A percentile compares a stretch with the other conserved stretches of the same genome.
These are phyloP conservation scores for Candida oleophila DNA, from an alignment of 805 yeast genomes.

Conservation along the genomic window DNA sequence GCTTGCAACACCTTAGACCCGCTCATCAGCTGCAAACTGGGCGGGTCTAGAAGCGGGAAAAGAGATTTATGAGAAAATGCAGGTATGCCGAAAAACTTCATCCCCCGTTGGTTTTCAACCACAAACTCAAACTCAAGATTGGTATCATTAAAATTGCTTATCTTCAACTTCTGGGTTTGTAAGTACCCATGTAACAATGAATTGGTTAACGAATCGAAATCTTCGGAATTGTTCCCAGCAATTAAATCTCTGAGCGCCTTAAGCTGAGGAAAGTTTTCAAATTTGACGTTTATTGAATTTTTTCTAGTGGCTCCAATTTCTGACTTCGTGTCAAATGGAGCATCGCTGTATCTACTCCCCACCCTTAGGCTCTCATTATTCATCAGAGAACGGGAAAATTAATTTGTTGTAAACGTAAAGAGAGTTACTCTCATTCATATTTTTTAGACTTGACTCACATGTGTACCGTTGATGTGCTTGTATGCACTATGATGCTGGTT, in stretches of 20 bases:
- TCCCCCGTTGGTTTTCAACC: slow-evolving; percentile 56
- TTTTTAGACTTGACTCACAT: too few species aligned
- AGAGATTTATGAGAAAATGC: slow-evolving; percentile 46
- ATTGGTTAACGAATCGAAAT: not conserved
- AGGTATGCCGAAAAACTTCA: slow-evolving; percentile 52
- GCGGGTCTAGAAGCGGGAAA: slow-evolving; percentile 51
- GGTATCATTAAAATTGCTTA: not conserved
- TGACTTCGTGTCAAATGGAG: too few species aligned
- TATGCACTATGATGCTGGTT: too few species aligned
- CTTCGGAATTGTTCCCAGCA: not conserved
- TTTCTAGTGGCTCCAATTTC: not conserved
- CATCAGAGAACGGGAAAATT: too few species aligned
- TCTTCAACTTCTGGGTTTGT: not conserved
- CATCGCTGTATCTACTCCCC: not conserved
- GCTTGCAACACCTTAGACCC: slow-evolving; percentile 33
- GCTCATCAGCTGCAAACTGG: slow-evolving; percentile 43
- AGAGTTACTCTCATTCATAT: too few species aligned
- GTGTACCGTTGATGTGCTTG: too few species aligned
- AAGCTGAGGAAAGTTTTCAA: slow-evolving; percentile 9
- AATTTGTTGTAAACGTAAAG: too few species aligned
- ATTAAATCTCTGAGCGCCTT: slow-evolving; percentile 5
- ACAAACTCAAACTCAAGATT: slow-evolving; percentile 37
- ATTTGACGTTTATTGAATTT: not conserved
- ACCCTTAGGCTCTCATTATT: not conserved
- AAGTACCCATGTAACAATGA: not conserved